A percentile compares a stretch with the other conserved stretches of the same genome.
Conservation (phyloP, 2,329 filamentous ascomycete species). For the Apiospora saccharicola region DNA sequence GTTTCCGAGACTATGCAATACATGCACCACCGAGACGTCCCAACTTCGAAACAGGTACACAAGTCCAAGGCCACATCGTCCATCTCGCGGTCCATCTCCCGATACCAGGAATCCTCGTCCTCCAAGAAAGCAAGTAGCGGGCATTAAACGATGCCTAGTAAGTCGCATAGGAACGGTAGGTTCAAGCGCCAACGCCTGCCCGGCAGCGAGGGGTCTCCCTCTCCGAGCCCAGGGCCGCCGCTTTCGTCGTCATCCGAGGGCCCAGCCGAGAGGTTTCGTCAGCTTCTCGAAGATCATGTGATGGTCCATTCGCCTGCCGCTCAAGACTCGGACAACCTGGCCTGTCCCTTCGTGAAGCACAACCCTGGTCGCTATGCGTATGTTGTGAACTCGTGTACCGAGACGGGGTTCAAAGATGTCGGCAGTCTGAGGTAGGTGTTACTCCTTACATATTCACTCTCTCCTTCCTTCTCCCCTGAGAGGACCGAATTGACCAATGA, state of each 20-base stretch:
- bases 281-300: neutral
- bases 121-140: neutral
- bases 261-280: neutral
- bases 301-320: neutral
- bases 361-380: neutral
- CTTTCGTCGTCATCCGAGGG: neutral
- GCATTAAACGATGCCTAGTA: neutral
- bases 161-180: neutral
- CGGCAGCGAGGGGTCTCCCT: neutral
- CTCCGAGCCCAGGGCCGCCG: neutral
- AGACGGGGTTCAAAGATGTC: constrained; percentile 7
- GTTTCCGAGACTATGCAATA: constrained; percentile 20
- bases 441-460: neutral
- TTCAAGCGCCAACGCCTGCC: neutral
- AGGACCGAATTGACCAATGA: neutral
- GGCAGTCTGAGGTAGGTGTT: constrained; percentile 12
- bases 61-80: constrained; percentile 2
- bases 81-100: constrained; percentile 9
- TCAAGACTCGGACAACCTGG: neutral
- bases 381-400: constrained; percentile 5
- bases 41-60: neutral
- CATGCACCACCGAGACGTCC: constrained; percentile 1
- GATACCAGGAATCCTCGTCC: neutral
- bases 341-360: constrained; percentile 11
- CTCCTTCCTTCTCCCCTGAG: no score